Base-by-base conservation (phyloP, 768 basidiomycete species). In the Suillus plorans region DNA sequence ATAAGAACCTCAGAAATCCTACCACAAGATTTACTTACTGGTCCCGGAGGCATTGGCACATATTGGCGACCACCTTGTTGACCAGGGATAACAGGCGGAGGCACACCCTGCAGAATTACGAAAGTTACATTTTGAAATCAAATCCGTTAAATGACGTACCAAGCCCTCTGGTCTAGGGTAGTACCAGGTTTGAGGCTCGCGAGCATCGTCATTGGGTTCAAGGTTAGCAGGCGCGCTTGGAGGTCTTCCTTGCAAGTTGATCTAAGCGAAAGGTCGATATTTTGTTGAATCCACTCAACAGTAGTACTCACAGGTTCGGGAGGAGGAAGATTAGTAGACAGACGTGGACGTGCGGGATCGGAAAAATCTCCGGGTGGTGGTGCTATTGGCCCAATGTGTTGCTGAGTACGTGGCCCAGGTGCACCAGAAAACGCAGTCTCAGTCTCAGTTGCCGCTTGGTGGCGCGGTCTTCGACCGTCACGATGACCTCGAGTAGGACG, bases 1-100 rank as follows among this genome's bases (percentile, higher is more conserved):
- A 37, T 71, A 42, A 37, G 41, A 56, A 61, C n/a, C 31, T n/a
- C 34, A 49, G 18, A 12, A 45, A 41, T 39, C 12, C 50, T 45
- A 61, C 8, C 47, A 5, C 4, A 25, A 12, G 6, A 52, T 6
- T 20, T n/a, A 81, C 86, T 74, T 67, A 88, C 87, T 49, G 86
- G 87, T 53, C 82, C 82, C 36, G 79, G 71, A 37, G 85, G 86
- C 82, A 85, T 83, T 34, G 77, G 76, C 28, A 80, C 69, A 70
- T 81, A 82, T 22, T 73, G 74, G 50, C 69, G 67, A 34, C 63
- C 70, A 25, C 66, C 67, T 18, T 50, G 68, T 39, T 72, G 72
- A n/a, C 70, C 67, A 31, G 70, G 64, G n/a, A 78, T 7, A n/a
- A 65, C 59, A 34, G 71, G 73, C 1, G 72, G 76, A 34, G 75